phyloP scores from a whole-genome alignment of 2,329 filamentous ascomycete genomes.

The Diaporthe australafricana region DNA sequence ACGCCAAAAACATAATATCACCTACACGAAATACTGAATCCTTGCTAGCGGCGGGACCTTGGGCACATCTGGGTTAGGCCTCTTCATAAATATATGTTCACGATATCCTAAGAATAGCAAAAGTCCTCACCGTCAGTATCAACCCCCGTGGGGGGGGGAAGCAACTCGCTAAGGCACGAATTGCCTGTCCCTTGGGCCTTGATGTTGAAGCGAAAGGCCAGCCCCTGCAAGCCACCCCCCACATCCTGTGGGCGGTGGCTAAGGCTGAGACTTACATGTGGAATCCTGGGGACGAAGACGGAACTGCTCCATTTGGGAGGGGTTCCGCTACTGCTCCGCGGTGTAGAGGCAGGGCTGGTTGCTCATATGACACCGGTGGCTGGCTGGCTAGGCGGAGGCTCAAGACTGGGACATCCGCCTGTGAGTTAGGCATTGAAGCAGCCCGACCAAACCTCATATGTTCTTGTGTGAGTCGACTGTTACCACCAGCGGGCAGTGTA shows the following conservation, averaged over 20 bases:
- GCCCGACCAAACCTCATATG: neutral
- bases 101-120: conserved; percentile 28
- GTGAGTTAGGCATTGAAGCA: neutral
- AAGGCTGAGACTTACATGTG: conserved; percentile 15
- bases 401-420: neutral
- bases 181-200: neutral
- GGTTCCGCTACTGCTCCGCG: neutral
- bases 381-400: neutral
- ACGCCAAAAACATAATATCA: neutral
- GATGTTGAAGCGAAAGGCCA: no score
- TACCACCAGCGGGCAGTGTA: neutral
- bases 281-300: conserved; percentile 4
- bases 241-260: neutral
- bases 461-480: neutral
- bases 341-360: neutral
- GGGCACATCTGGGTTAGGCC: neutral
- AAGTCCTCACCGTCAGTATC: conserved; percentile 2
- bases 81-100: neutral
- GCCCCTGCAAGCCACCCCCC: conserved; percentile 1
- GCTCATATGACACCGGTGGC: neutral
- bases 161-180: neutral
- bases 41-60: conserved; percentile 11
- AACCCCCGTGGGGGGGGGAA: neutral
- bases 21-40: neutral
- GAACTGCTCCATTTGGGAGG: neutral